These are phyloP conservation scores for Penicillium lagena DNA, from an alignment of 495 filamentous ascomycete genomes.

Conservation along the genomic window DNA sequence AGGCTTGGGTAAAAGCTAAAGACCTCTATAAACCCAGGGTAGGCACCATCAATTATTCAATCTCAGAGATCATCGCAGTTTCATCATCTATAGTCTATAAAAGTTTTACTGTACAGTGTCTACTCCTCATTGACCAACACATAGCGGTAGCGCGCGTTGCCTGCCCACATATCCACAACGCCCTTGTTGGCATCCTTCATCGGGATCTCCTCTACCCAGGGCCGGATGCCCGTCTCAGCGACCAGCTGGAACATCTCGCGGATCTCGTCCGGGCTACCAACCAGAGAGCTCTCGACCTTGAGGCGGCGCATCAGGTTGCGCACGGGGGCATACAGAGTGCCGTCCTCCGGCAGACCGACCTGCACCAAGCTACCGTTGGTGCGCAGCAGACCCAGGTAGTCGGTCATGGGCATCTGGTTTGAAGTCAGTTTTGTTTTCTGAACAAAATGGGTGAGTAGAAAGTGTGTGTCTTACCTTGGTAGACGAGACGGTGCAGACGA, in stretches of 20 bases:
- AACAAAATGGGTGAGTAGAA: not conserved
- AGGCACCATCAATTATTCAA: too few species aligned
- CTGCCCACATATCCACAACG: slow-evolving; percentile 61
- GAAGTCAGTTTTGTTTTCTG: not conserved
- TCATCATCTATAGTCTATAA: too few species aligned
- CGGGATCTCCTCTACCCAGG: slow-evolving; percentile 65
- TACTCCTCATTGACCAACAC: slow-evolving; percentile 59
- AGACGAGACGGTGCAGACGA: slow-evolving; percentile 73
- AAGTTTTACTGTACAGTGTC: too few species aligned
- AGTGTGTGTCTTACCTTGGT: slow-evolving; percentile 34
- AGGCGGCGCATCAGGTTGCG: slow-evolving; percentile 55
- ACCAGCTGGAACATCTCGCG: slow-evolving; percentile 77
- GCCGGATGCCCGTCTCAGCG: slow-evolving; percentile 61
- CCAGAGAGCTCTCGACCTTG: slow-evolving; percentile 64
- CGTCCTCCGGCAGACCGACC: slow-evolving; percentile 68
- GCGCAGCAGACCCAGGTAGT: slow-evolving; percentile 63
- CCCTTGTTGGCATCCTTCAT: slow-evolving; percentile 72
- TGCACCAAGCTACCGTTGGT: slow-evolving; percentile 71
- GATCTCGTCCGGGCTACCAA: slow-evolving; percentile 69
- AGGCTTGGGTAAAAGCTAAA: too few species aligned
- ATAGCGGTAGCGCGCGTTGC: slow-evolving; percentile 70
- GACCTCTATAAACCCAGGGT: too few species aligned
- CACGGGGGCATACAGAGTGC: slow-evolving; percentile 56
- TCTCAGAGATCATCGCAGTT: too few species aligned
- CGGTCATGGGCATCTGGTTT: slow-evolving; percentile 58